A percentile compares a stretch with the other conserved stretches of the same genome.
Conservation (phyloP, 139 green algal genomes). For the Mesostigma viride region DNA sequence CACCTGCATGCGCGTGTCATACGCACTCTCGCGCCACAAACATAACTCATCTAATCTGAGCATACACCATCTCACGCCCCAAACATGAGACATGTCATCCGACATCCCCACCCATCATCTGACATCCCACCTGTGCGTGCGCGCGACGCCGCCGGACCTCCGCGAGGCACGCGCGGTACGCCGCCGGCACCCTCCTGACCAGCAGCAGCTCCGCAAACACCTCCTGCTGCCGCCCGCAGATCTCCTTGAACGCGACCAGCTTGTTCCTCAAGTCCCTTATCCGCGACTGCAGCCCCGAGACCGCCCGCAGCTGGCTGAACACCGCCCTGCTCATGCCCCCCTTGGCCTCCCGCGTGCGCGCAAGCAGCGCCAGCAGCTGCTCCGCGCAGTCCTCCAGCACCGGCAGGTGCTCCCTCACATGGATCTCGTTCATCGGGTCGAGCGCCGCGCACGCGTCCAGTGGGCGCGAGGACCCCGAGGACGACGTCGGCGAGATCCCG, state of each 20-base stretch:
- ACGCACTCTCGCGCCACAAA: no score
- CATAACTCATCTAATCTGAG: no score
- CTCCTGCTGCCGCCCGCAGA: constrained; percentile 38
- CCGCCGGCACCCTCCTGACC: constrained; percentile 46
- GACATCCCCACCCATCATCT: no score
- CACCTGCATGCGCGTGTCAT: background rate
- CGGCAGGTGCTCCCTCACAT: constrained; percentile 51
- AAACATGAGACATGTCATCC: background rate
- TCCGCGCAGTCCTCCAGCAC: constrained; percentile 32
- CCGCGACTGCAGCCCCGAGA: constrained; percentile 61
- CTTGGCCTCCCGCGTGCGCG: constrained; percentile 48
- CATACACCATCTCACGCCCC: no score
- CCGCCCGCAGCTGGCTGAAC: constrained; percentile 57
- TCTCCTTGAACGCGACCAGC: constrained; percentile 58
- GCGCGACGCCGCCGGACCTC: constrained; percentile 62
- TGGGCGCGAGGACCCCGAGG: constrained; percentile 19
- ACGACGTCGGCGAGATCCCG: background rate
- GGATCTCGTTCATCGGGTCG: constrained; percentile 65
- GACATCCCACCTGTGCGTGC: constrained; percentile 37
- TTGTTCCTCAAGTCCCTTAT: constrained; percentile 72
- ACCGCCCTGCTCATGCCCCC: constrained; percentile 59
- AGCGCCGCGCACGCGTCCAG: constrained; percentile 58
- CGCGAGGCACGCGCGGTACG: constrained; percentile 66
- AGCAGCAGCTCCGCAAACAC: constrained; percentile 56
- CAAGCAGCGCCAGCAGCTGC: constrained; percentile 30